Evolutionary conservation across 2,329 filamentous ascomycete species (phyloP).

Genomic region (Cercospora janseana): DNA sequence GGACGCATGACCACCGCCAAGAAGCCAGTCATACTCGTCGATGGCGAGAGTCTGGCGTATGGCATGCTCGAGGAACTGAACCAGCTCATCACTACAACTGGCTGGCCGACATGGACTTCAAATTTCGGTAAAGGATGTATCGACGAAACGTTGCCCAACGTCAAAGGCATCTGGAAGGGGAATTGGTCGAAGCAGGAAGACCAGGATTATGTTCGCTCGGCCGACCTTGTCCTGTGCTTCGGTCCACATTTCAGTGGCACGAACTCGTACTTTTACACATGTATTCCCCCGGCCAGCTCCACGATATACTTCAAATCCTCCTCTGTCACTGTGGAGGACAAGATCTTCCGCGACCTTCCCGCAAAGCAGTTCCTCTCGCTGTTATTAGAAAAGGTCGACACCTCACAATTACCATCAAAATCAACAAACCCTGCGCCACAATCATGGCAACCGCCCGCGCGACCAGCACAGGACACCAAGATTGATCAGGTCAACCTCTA

Average conservation of each 20-base stretch:
- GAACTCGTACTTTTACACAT: conserved; percentile 41
- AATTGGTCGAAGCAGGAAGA: conserved; percentile 25
- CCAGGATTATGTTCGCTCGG: conserved; percentile 14
- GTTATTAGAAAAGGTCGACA: conserved; percentile 13
- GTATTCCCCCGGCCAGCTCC: conserved; percentile 39
- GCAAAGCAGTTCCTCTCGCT: conserved; percentile 14
- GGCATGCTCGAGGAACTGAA: conserved; percentile 47
- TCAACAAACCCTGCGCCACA: conserved; percentile 3
- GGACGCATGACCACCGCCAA: conserved; percentile 34
- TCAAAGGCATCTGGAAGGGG: conserved; percentile 51
- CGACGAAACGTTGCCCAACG: conserved; percentile 50
- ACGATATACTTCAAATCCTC: conserved; percentile 40
- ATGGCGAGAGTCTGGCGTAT: conserved; percentile 49
- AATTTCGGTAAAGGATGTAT: conserved; percentile 54
- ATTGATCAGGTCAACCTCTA: conserved; percentile 16
- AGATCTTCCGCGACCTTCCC: conserved; percentile 23
- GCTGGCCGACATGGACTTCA: conserved; percentile 51
- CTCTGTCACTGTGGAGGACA: conserved; percentile 36
- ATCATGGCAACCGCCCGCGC: neutral
- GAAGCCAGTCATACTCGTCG: conserved; percentile 52
- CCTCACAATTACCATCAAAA: neutral
- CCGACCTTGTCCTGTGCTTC: conserved; percentile 21
- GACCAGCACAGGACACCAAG: neutral
- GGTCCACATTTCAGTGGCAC: conserved; percentile 21
- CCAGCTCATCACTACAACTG: conserved; percentile 46